Evolutionary conservation across 495 filamentous ascomycete genomes (phyloP), one percentile per base, ranked within the genome.

Genomic region (Aspergillus steynii): DNA sequence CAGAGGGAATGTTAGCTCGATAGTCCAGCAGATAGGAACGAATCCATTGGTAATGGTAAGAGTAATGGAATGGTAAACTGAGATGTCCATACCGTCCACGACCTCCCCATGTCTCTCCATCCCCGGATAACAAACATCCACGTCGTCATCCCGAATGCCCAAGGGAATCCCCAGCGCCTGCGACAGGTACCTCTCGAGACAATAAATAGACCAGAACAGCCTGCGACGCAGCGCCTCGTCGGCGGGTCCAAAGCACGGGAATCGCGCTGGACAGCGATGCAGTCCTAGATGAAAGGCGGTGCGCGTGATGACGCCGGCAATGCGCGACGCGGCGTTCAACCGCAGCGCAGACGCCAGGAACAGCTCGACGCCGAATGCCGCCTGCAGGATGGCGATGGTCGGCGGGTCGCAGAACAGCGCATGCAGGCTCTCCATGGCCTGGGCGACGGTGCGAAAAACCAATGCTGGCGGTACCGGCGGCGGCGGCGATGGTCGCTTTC

Each of bases 121-220:
- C 9, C 72, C 72, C 0, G 75, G 81, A 58, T 79, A 79, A 60
- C 81, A 83, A 8, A 83, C 81, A 59, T 83, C 81, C 50, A 82
- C 73, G 59, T 83, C 81, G 61, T 82, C 78, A 67, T 82, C 79
- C 54, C 74, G 71, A 50, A 83, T 76, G n/a, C 73, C 68, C 10
- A 82, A 67, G n/a, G 81, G 81, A 6, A 80, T 70, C 0, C 81
- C 81, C 28, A 83, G 65, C 12, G 79, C 74, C 59, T 82, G 80
- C 9, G 74, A 80, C 2, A 83, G 68, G 65, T 80, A 81, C 62
- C 80, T 63, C 26, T 83, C 81, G 1, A 82, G 65, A 46, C 71
- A 77, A 56, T 82, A 83, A 14, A 82, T 77, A 0, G 79, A 79
- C 80, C 80, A 83, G 60, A 82, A 83, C 3, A 82, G 54, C 4